These are phyloP conservation scores for Rhazya stricta DNA, from an alignment of 257 asterid genomes.

Conservation along the genomic window DNA sequence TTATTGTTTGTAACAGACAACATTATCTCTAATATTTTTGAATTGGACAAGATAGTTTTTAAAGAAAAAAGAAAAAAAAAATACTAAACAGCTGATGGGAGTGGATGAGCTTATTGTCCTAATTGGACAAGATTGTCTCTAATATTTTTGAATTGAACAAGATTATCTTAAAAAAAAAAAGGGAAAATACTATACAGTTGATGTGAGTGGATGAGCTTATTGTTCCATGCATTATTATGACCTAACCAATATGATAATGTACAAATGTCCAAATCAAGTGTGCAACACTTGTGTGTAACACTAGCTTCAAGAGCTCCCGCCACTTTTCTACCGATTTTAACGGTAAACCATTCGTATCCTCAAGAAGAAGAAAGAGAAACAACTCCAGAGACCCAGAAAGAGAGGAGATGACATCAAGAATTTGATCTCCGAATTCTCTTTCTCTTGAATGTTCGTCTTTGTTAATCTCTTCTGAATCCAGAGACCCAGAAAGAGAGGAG, in stretches of 20 bases:
- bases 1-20: too few relatives aligned
- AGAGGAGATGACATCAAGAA: neutral
- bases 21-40: too few relatives aligned
- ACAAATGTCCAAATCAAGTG: neutral
- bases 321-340: constrained; percentile 36
- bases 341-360: constrained; percentile 37
- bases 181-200: too few relatives aligned
- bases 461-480: neutral
- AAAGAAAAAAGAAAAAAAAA: too few relatives aligned
- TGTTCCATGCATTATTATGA: too few relatives aligned
- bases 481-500: constrained; percentile 16
- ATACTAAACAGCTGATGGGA: too few relatives aligned
- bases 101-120: too few relatives aligned
- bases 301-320: constrained; percentile 13
- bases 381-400: constrained; percentile 16
- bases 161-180: too few relatives aligned
- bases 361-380: constrained; percentile 11
- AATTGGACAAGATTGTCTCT: too few relatives aligned
- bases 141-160: too few relatives aligned
- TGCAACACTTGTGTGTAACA: neutral
- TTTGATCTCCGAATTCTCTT: constrained; percentile 14
- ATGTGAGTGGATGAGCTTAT: too few relatives aligned
- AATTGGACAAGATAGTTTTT: too few relatives aligned
- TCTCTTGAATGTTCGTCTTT: constrained; percentile 15
- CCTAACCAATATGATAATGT: neutral